Conservation (phyloP, 345 rosid genomes). For the Bretschneidera sinensis region DNA sequence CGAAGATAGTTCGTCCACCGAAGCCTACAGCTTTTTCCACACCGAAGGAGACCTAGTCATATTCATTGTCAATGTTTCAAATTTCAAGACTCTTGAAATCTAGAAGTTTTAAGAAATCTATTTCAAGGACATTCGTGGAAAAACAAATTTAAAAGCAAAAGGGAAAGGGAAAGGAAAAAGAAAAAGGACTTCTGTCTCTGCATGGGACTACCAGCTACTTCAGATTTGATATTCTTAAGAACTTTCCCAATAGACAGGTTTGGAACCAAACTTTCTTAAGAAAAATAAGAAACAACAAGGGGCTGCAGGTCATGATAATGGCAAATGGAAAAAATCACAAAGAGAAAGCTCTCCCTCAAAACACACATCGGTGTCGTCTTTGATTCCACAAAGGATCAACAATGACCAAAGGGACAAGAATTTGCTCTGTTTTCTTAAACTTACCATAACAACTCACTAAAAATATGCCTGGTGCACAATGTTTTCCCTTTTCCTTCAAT, state of each 20-base stretch:
- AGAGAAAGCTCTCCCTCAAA: not conserved
- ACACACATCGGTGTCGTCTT: not conserved
- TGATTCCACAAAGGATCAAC: not conserved
- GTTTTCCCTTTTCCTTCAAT: no score
- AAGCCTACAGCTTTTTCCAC: conserved; percentile 44
- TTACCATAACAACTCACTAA: no score
- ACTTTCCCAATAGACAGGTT: no score
- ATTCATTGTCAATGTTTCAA: not conserved
- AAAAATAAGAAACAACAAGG: no score
- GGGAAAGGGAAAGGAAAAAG: not conserved
- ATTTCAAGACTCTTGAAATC: no score
- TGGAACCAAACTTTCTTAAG: no score
- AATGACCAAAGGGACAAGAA: not conserved
- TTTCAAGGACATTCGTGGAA: no score
- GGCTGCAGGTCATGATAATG: not conserved
- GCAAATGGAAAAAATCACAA: not conserved
- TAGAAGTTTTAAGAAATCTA: not conserved
- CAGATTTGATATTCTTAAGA: no score
- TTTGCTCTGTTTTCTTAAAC: no score
- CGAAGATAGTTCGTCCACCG: conserved; percentile 45
- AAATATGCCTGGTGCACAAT: no score
- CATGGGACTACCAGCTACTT: no score
- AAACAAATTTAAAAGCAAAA: not conserved
- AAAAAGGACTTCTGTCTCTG: no score
- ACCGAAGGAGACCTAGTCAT: conserved; percentile 26